Percentiles rank a stretch among this genome's conserved stretches.
These are phyloP conservation scores for Trichoderma simmonsii DNA, from an alignment of 2,329 filamentous ascomycete genomes.

Conservation along the genomic window DNA sequence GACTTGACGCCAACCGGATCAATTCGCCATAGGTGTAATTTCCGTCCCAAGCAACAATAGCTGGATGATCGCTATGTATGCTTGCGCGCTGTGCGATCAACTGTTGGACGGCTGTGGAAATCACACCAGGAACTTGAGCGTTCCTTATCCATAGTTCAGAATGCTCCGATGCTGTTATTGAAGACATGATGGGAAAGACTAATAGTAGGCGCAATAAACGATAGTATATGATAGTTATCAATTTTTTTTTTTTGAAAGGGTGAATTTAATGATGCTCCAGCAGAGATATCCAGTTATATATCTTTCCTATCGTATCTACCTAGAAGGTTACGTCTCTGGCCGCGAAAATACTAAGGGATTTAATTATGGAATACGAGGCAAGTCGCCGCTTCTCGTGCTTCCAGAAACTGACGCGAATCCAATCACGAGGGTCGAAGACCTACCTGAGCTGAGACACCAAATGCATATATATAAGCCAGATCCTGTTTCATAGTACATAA, in stretches of 20 bases:
- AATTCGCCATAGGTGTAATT: not conserved
- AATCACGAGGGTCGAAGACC: not conserved
- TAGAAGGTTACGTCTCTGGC: not conserved
- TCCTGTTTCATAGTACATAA: not conserved
- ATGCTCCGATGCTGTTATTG: not conserved
- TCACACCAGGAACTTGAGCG: not conserved
- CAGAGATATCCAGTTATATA: not conserved
- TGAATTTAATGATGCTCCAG: not conserved
- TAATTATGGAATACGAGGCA: not conserved
- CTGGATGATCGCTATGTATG: not conserved
- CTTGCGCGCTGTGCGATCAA: not conserved
- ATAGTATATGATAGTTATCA: not conserved
- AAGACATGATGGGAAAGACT: not conserved
- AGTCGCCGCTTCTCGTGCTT: not conserved
- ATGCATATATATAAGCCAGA: not conserved
- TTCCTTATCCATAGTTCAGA: not conserved
- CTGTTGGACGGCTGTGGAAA: not conserved
- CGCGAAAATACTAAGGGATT: not conserved
- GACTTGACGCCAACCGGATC: not conserved
- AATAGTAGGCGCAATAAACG: not conserved
- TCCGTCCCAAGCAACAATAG: not conserved
- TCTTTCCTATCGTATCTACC: not conserved
- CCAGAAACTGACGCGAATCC: not conserved
- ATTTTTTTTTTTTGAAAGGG: not conserved
- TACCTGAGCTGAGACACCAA: not conserved